Evolutionary conservation across 2,329 filamentous ascomycete species (phyloP), one percentile per base, ranked within the genome.

Genomic region (Pyricularia sp.): DNA sequence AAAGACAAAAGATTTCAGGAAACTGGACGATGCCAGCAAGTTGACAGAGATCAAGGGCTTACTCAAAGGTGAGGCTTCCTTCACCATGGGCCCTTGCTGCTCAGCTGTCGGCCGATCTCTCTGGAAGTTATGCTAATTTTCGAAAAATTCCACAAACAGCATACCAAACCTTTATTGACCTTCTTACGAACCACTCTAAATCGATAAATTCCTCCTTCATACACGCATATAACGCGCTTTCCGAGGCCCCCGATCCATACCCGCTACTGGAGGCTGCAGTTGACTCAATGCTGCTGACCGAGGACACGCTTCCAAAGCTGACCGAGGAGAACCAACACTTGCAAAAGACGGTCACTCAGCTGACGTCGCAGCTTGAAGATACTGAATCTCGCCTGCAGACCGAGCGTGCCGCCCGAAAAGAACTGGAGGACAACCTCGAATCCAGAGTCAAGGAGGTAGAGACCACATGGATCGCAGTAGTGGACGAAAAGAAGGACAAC

Each of bases 1-100:
- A 73, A 97, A 97, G 81, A 99, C 94, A 0, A 99, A 99, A 73
- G 93, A 97, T 71, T 99, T 97, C 71, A 84, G 93, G 67, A 97
- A 97, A 75, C 83, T 96, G 12, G 93, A 97, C 70, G 92, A 99
- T 79, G 79, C 88, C 12, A 85, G 84, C 65, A 99, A 97, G 76
- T 78, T 99, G 64, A 81, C 82, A 5, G 94, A 99, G 75, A 87
- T 96, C 78, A 99, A 97, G 77, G 86, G 86, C 53, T 78, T 99
- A 63, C 78, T 99, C 66, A 97, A 96, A 81, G 88, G 91, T 92
- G 74, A 61, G 72, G 67, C 9, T 40, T 24, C 19, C 16, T 10
- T 28, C 22, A 13, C 28, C 28, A 40, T 9, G 6, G 16, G 12
- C 8, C 13, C 35, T 4, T 9, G 24, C 35, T 6, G 35, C 59